Evolutionary conservation across 2,329 filamentous ascomycete genomes (phyloP), one percentile per base, ranked within the genome.

Genomic region (Endoconidiophora laricicola): DNA sequence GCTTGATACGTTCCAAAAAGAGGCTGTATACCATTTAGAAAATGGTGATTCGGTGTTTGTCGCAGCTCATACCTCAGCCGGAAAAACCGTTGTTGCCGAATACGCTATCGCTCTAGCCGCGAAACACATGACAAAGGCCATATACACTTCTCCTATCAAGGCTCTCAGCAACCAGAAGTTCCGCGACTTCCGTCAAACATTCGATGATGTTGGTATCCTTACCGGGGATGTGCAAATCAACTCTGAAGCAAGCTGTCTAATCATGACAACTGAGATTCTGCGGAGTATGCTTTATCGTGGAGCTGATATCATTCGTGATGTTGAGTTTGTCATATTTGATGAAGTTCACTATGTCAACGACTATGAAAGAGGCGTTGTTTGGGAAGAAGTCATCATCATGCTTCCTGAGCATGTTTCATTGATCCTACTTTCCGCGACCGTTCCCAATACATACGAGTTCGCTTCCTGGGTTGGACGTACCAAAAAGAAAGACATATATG

Each of bases 311-410:
- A 95, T 98, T 57, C 78, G 91, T 57, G 91, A 98, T 61, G 91
- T 98, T 6, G 91, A 98, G 57, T 98, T 94, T 62, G 91, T 98
- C 57, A 95, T 98, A 45, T 98, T 98, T 55, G 91, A 98, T 59
- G 91, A 98, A 65, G 91, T 98, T 2, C 91, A 98, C 65, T 98
- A 98, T 61, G 90, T 98, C 56, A 98, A 96, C 61, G 91, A 98
- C 62, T 74, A 83, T 23, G 91, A 96, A 63, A 78, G 91, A 65
- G 91, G 91, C 60, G 91, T 98, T 4, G 91, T 98, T 0, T 98
- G 91, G 91, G 91, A 98, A 65, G 91, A 98, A 65, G 91, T 98
- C 59, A 98, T 98, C 60, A 98, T 98, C 60, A 96, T 98, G 91
- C 73, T 98, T 50, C 91, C 91, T 0, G 88, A 94, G 62, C 91